phyloP scores from a whole-genome alignment of 2,329 filamentous ascomycete genomes.

The Chrysoporthe austroafricana region DNA sequence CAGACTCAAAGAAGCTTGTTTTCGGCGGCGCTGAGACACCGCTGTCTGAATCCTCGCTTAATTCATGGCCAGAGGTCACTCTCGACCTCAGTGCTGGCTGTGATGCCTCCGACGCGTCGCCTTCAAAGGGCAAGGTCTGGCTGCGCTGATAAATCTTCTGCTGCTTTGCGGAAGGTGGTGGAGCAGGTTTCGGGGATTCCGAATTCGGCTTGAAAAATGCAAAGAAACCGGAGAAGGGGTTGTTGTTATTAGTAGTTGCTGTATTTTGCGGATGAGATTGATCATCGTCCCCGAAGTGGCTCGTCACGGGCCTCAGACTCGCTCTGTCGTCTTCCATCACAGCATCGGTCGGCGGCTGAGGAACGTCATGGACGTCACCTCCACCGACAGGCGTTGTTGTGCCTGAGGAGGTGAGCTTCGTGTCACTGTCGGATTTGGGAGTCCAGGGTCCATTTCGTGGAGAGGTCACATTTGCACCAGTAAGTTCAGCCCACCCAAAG shows the following conservation, averaged over 20 bases:
- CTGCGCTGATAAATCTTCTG: constrained; percentile 76
- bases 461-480: constrained; percentile 63
- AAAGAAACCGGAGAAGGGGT: constrained; percentile 67
- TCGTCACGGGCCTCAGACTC: constrained; percentile 54
- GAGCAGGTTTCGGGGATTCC: constrained; percentile 53
- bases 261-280: constrained; percentile 34
- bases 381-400: constrained; percentile 41
- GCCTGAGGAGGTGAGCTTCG: constrained; percentile 31
- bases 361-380: constrained; percentile 60
- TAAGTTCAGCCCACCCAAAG: constrained; percentile 94
- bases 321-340: constrained; percentile 68
- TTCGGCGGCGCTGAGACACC: constrained; percentile 74
- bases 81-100: constrained; percentile 43
- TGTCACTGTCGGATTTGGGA: constrained; percentile 38
- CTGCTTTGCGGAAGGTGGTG: constrained; percentile 58
- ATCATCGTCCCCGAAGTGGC: constrained; percentile 37
- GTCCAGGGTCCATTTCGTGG: constrained; percentile 51
- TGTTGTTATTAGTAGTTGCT: constrained; percentile 45
- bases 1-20: constrained; percentile 94
- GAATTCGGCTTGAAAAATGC: constrained; percentile 70
- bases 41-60: constrained; percentile 45
- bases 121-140: constrained; percentile 67
- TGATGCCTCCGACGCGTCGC: constrained; percentile 38
- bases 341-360: constrained; percentile 69
- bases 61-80: constrained; percentile 56